Evolutionary conservation across 805 yeast genomes (phyloP).

Genomic region (Myxozyma neglecta): DNA sequence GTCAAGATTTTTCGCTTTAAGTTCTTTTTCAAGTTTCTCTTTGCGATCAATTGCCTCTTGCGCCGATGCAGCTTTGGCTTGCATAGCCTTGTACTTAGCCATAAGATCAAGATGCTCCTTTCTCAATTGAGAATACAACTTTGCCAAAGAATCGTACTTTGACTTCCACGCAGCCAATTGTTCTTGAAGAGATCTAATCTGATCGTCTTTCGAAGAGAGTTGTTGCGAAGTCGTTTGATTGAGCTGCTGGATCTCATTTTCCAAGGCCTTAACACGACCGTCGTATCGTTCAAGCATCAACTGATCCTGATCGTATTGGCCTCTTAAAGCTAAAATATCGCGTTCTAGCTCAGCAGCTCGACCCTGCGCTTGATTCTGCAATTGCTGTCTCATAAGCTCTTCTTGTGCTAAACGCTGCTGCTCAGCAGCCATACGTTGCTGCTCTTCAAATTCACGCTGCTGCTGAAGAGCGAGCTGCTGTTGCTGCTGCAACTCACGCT

Average conservation of each 20-base stretch:
- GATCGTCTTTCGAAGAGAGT: slow-evolving; percentile 72
- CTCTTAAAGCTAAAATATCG: slow-evolving; percentile 69
- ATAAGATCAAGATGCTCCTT: slow-evolving; percentile 84
- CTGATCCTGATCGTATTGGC: slow-evolving; percentile 85
- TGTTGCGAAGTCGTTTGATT: slow-evolving; percentile 70
- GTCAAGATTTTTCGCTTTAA: slow-evolving; percentile 80
- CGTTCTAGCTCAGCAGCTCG: slow-evolving; percentile 79
- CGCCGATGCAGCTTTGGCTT: slow-evolving; percentile 79
- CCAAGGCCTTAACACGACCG: slow-evolving; percentile 76
- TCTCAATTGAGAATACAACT: slow-evolving; percentile 83
- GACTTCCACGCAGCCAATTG: slow-evolving; percentile 77
- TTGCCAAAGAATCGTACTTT: slow-evolving; percentile 86
- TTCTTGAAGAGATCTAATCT: slow-evolving; percentile 64
- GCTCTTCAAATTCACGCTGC: slow-evolving; percentile 69
- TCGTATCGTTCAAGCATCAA: slow-evolving; percentile 83
- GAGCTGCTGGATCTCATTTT: slow-evolving; percentile 63
- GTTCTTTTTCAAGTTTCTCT: slow-evolving; percentile 76
- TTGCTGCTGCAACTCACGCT: slow-evolving; percentile 63
- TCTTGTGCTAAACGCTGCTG: slow-evolving; percentile 72
- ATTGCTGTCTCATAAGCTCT: slow-evolving; percentile 63
- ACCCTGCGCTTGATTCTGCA: slow-evolving; percentile 73
- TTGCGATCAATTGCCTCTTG: slow-evolving; percentile 85
- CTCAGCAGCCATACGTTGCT: slow-evolving; percentile 66
- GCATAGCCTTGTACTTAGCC: slow-evolving; percentile 49
- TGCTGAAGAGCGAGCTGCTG: slow-evolving; percentile 68